These are phyloP conservation scores for Gossypium sturtianum DNA, from an alignment of 345 rosid species.

Conservation along the genomic window DNA sequence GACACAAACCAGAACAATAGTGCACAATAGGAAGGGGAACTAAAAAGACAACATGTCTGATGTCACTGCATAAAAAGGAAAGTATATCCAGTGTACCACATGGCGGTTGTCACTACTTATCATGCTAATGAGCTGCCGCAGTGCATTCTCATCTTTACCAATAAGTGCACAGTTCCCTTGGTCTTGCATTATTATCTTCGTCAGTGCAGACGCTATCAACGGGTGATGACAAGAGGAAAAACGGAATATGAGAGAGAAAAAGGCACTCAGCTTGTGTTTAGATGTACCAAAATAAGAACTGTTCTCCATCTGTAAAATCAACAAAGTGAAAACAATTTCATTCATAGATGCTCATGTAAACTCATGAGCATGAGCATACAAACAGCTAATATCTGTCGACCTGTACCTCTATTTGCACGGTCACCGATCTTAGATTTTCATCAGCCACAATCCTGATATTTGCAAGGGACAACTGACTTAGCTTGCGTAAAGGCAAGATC, in stretches of 20 bases:
- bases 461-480: constrained; percentile 87
- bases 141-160: constrained; percentile 98
- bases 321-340: constrained; percentile 10
- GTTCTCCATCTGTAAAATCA: constrained; percentile 71
- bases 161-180: constrained; percentile 77
- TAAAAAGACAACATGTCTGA: constrained; percentile 9
- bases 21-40: constrained; percentile 8
- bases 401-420: constrained; percentile 83
- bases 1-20: constrained; percentile 26
- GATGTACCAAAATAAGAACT: constrained; percentile 91
- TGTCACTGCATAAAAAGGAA: constrained; percentile 6
- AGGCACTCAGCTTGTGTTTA: constrained; percentile 64
- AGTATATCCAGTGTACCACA: constrained; percentile 56
- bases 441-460: constrained; percentile 85
- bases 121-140: constrained; percentile 98
- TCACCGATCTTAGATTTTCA: constrained; percentile 83
- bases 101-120: constrained; percentile 91
- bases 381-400: constrained; percentile 1
- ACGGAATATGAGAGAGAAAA: constrained; percentile 94
- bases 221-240: constrained; percentile 98
- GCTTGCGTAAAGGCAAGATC: constrained; percentile 81
- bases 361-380: constrained; percentile 5
- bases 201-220: constrained; percentile 88
- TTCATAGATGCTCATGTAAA: constrained; percentile 4
- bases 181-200: constrained; percentile 88